Evolutionary conservation across 2,329 filamentous ascomycete species (phyloP), one percentile per base, ranked within the genome.

Genomic region (Purpureocillium lavendulum): DNA sequence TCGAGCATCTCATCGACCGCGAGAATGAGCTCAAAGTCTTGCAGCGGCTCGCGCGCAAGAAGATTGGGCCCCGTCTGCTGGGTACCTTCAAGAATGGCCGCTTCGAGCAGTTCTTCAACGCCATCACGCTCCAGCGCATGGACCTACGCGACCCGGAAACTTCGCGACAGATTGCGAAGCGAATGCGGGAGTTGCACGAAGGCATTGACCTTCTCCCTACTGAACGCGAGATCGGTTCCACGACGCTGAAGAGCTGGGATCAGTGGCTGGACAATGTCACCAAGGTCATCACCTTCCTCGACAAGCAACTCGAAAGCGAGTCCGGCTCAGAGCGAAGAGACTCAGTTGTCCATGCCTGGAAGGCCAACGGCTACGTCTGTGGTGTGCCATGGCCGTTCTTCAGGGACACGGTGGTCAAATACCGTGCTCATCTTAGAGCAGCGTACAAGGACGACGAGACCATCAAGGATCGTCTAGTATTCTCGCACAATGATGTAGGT

Each of bases 401-500:
- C 66, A 79, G 79, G 45, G 69, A 71, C 32, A 75, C 80, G 28
- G 80, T 96, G 26, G 77, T 84, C 16, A 84, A 78, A 52, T 96
- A 96, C 59, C 77, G 88, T 13, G 66, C 68, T 15, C 84, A 82
- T 70, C 64, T 97, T n/a, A 66, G 82, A 38, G 70, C 75, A 30
- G 75, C 78, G 51, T 92, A 89, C 59, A 84, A 83, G 30, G 80
- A 80, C 2, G 56, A 68, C 4, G 64, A 76, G 28, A 76, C 74
- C 36, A 71, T 97, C 40, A 82, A 82, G 38, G 75, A 85, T 35
- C 73, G 78, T 40, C 74, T 98, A 10, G 80, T 96, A 0, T 98
- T 98, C 69, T 87, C 88, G n/a, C 92, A 98, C 60, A 96, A 95
- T 54, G 92, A 98, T 72, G 88, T 94, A 64, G 67, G 83, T 63